A percentile compares a stretch with the other conserved stretches of the same genome.
Conservation (phyloP, 2,329 filamentous ascomycete genomes). For the Lasiodiplodia theobromae region DNA sequence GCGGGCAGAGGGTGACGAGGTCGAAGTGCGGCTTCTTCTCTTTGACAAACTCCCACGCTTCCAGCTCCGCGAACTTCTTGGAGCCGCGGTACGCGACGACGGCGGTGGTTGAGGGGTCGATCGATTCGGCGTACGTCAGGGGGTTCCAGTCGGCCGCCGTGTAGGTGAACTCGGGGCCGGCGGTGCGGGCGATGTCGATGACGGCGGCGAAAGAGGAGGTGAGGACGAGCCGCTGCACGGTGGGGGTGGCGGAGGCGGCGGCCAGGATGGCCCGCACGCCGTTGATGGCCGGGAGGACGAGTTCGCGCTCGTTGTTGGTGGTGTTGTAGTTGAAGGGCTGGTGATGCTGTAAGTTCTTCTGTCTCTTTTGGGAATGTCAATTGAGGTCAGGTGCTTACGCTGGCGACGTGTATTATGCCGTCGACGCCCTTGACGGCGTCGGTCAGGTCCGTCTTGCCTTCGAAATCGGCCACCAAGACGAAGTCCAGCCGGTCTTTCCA, state of each 20-base stretch:
- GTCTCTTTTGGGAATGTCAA: too few relatives aligned
- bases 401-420: constrained; percentile 55
- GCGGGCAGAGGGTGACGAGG: constrained; percentile 38
- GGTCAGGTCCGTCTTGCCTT: constrained; percentile 46
- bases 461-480: constrained; percentile 53
- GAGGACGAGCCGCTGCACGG: constrained; percentile 34
- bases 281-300: constrained; percentile 56
- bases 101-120: constrained; percentile 30
- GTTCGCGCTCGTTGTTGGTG: constrained; percentile 41
- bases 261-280: constrained; percentile 53
- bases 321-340: constrained; percentile 11
- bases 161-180: constrained; percentile 33
- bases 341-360: too few relatives aligned
- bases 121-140: constrained; percentile 35
- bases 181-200: constrained; percentile 1
- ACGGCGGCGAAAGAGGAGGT: constrained; percentile 32
- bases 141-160: constrained; percentile 40
- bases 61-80: constrained; percentile 40
- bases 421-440: constrained; percentile 52
- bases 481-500: constrained; percentile 50
- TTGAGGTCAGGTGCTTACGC: constrained; percentile 29
- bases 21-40: constrained; percentile 32
- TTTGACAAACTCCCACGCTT: constrained; percentile 36
- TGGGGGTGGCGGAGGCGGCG: constrained; percentile 27
- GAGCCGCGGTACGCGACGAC: constrained; percentile 37